A percentile compares a stretch with the other conserved stretches of the same genome.
Evolutionary conservation across 768 basidiomycete genomes (phyloP).

Genomic region (Trichaptum fuscoviolaceum): DNA sequence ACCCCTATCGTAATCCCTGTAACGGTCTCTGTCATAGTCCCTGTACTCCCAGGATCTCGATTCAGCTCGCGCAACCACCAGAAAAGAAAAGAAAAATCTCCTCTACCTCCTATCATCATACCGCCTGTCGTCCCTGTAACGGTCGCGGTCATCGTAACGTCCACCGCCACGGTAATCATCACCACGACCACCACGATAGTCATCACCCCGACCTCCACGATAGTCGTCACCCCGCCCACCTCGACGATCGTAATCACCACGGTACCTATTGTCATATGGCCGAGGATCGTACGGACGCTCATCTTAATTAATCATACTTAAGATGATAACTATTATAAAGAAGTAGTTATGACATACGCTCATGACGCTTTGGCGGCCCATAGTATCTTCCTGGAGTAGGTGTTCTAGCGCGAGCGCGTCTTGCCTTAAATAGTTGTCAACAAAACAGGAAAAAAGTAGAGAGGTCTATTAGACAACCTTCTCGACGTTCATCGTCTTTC

Average conservation of each 20-base stretch:
- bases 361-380: slow-evolving; percentile 80
- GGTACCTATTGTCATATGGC: slow-evolving; percentile 86
- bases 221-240: slow-evolving; percentile 25
- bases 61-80: not conserved
- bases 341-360: slow-evolving; percentile 37
- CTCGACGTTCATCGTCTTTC: slow-evolving; percentile 85
- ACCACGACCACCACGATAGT: slow-evolving; percentile 32
- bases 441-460: not conserved
- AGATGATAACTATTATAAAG: slow-evolving; percentile 4
- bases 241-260: slow-evolving; percentile 56
- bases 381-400: slow-evolving; percentile 95
- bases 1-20: slow-evolving; percentile 1
- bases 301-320: slow-evolving; percentile 33
- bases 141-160: slow-evolving; percentile 38
- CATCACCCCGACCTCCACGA: slow-evolving; percentile 20
- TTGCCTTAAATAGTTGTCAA: slow-evolving; percentile 48
- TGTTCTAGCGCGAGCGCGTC: slow-evolving; percentile 83
- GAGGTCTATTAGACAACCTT: slow-evolving; percentile 43
- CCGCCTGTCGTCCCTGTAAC: slow-evolving; percentile 25
- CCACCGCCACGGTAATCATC: slow-evolving; percentile 24
- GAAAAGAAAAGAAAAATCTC: slow-evolving; percentile 1
- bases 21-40: slow-evolving; percentile 5
- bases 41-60: slow-evolving; percentile 4
- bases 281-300: slow-evolving; percentile 90
- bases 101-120: slow-evolving; percentile 39